Evolutionary conservation across 148 eudicot species (phyloP).

Genomic region (Persicaria tinctoria): DNA sequence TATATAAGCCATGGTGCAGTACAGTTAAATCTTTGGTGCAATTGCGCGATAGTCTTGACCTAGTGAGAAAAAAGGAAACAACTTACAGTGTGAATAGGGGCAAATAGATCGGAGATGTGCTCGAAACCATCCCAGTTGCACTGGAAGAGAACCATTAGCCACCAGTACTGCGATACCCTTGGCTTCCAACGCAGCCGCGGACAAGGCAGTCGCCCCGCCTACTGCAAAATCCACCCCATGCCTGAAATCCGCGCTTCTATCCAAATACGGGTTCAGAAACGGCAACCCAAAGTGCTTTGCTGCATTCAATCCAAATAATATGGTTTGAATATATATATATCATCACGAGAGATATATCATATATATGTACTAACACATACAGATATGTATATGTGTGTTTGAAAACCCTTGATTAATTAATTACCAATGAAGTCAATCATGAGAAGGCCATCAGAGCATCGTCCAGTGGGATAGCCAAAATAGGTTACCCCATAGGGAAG

Average conservation of each 20-base stretch:
- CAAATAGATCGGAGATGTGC: slow-evolving; percentile 16
- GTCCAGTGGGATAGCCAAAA: slow-evolving; percentile 19
- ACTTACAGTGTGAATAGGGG: neutral
- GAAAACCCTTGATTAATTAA: no score
- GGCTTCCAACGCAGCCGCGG: slow-evolving; percentile 1
- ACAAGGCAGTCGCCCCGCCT: slow-evolving; percentile 27
- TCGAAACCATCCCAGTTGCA: slow-evolving; percentile 30
- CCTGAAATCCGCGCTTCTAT: slow-evolving; percentile 22
- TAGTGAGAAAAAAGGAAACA: neutral
- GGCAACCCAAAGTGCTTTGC: slow-evolving; percentile 27
- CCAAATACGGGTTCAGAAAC: slow-evolving; percentile 27
- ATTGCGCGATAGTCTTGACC: no score
- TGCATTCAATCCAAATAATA: neutral
- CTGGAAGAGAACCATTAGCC: slow-evolving; percentile 17
- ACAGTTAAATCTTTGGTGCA: no score
- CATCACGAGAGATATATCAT: no score
- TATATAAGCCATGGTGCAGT: no score
- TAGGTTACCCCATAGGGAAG: slow-evolving; percentile 21
- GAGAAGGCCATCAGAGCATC: slow-evolving; percentile 35
- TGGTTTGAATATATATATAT: no score
- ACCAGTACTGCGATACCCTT: neutral
- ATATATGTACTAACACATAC: no score
- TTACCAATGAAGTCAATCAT: slow-evolving; percentile 38
- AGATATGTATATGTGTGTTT: no score
- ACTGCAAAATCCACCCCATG: slow-evolving; percentile 37